These are phyloP conservation scores for Boletus fagicola DNA, from an alignment of 768 basidiomycete genomes.

Conservation along the genomic window DNA sequence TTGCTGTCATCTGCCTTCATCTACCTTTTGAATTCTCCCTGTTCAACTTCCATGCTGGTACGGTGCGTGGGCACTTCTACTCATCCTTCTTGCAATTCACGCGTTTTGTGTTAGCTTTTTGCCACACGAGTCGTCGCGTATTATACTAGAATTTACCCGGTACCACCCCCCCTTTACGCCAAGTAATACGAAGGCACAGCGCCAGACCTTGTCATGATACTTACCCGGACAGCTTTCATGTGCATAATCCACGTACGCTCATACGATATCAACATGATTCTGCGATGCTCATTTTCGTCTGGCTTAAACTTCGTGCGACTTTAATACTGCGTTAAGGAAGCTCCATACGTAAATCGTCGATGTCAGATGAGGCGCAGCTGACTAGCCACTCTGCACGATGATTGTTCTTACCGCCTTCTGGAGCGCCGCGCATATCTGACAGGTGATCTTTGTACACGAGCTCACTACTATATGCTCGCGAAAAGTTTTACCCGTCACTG, in stretches of 20 bases:
- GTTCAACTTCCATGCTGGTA: neutral
- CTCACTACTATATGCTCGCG: neutral
- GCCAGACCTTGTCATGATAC: slow-evolving; percentile 14
- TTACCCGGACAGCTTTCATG: slow-evolving; percentile 13
- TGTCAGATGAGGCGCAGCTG: neutral
- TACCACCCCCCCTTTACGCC: neutral
- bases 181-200: slow-evolving; percentile 3
- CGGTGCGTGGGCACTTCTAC: slow-evolving; percentile 6
- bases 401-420: no score
- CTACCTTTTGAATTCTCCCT: slow-evolving; percentile 5
- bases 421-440: neutral
- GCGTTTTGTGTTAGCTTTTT: neutral
- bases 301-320: neutral
- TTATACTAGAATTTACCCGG: slow-evolving; percentile 2
- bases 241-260: slow-evolving; percentile 17
- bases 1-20: slow-evolving; percentile 20
- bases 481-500: neutral
- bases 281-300: neutral
- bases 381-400: no score
- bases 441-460: neutral
- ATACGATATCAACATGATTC: slow-evolving; percentile 3
- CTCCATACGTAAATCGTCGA: neutral
- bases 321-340: neutral
- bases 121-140: neutral
- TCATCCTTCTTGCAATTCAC: neutral